Percentiles rank a stretch among this genome's conserved stretches.
Evolutionary conservation across 2,329 filamentous ascomycete genomes (phyloP).

Genomic region (Fusarium newnesense): DNA sequence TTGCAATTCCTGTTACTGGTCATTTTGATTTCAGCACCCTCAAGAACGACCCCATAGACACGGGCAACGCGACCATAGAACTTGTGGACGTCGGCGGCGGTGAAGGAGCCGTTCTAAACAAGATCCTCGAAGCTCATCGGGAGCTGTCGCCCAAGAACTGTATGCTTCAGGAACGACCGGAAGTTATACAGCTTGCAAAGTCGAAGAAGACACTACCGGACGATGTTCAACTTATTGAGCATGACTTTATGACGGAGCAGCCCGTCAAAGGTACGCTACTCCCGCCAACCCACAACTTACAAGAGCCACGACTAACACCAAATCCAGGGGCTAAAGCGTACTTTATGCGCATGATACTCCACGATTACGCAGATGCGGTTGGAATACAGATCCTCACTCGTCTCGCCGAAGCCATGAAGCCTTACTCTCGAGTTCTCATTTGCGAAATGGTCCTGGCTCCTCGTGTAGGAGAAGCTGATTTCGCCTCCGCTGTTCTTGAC

Average conservation of each 20-base stretch:
- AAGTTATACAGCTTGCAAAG: constrained; percentile 43
- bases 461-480: constrained; percentile 45
- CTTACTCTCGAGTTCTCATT: constrained; percentile 44
- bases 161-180: constrained; percentile 43
- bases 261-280: constrained; percentile 42
- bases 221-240: constrained; percentile 36
- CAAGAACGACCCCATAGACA: constrained; percentile 34
- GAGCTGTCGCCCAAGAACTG: constrained; percentile 38
- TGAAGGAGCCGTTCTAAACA: constrained; percentile 43
- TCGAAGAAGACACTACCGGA: constrained; percentile 28
- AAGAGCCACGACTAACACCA: background rate
- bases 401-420: constrained; percentile 44
- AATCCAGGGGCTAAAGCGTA: constrained; percentile 48
- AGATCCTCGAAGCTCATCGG: constrained; percentile 46
- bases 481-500: constrained; percentile 46
- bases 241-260: constrained; percentile 47
- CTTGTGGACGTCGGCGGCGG: constrained; percentile 49
- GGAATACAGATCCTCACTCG: constrained; percentile 44
- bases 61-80: constrained; percentile 33
- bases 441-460: constrained; percentile 48
- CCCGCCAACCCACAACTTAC: too few relatives aligned
- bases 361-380: constrained; percentile 46
- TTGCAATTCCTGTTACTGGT: constrained; percentile 46
- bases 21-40: constrained; percentile 47
- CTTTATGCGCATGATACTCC: constrained; percentile 50